These are phyloP conservation scores for Cladosporium velox DNA, from an alignment of 2,329 filamentous ascomycete species.

Conservation along the genomic window DNA sequence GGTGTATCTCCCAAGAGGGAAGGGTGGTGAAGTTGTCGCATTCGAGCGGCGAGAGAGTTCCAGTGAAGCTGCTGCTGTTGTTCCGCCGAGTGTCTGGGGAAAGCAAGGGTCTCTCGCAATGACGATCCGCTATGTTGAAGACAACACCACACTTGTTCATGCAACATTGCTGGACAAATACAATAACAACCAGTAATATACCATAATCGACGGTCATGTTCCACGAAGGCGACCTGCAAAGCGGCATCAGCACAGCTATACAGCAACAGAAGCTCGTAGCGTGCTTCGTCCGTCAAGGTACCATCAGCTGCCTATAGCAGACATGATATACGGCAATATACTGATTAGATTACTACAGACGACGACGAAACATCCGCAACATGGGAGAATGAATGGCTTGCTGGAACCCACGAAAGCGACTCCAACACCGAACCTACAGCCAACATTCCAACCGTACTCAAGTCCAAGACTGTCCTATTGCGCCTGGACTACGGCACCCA, in stretches of 20 bases:
- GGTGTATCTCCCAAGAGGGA: neutral
- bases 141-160: no score
- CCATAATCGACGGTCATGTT: no score
- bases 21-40: slow-evolving; percentile 9
- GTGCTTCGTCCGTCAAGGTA: slow-evolving; percentile 69
- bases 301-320: neutral
- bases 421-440: slow-evolving; percentile 50
- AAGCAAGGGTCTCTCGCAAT: slow-evolving; percentile 9
- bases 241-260: slow-evolving; percentile 76
- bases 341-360: slow-evolving; percentile 46
- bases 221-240: slow-evolving; percentile 75
- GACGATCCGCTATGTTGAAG: neutral
- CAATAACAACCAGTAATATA: no score
- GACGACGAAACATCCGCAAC: slow-evolving; percentile 64
- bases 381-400: slow-evolving; percentile 40
- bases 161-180: no score
- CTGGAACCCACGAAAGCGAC: neutral
- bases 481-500: slow-evolving; percentile 71
- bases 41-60: neutral
- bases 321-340: neutral
- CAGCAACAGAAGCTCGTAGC: slow-evolving; percentile 74
- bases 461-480: slow-evolving; percentile 64
- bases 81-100: neutral
- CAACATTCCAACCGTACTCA: slow-evolving; percentile 31
- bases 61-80: neutral